These are phyloP conservation scores for Biscutella laevigata DNA, from an alignment of 441 rosid species.

Conservation along the genomic window DNA sequence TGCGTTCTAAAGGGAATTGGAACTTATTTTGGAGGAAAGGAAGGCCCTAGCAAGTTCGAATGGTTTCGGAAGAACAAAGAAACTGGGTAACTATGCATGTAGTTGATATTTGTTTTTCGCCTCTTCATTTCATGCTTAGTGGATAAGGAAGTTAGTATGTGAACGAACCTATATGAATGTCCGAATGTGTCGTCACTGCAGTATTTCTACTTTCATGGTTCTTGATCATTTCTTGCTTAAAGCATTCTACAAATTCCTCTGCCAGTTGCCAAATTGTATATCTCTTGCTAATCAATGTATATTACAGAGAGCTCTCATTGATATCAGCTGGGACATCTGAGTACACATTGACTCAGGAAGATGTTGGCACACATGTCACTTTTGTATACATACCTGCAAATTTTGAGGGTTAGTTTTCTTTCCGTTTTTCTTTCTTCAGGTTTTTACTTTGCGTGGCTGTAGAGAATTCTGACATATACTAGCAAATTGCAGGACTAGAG, in stretches of 20 bases:
- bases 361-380: constrained; percentile 68
- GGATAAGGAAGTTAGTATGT: background rate
- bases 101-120: background rate
- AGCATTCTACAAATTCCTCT: background rate
- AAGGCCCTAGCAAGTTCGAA: constrained; percentile 96
- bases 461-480: constrained; percentile 8
- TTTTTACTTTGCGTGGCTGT: constrained; percentile 5
- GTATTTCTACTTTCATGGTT: constrained; percentile 1
- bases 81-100: constrained; percentile 43
- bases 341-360: constrained; percentile 77
- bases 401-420: constrained; percentile 67
- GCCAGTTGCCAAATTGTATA: background rate
- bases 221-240: constrained; percentile 1
- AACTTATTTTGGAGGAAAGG: constrained; percentile 94
- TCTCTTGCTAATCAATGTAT: constrained; percentile 17
- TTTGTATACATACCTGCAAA: constrained; percentile 87
- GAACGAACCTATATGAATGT: constrained; percentile 1
- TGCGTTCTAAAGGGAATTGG: constrained; percentile 70
- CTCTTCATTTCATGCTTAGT: background rate
- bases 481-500: constrained; percentile 71
- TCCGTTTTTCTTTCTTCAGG: background rate
- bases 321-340: constrained; percentile 78
- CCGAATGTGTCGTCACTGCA: background rate
- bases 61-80: constrained; percentile 79
- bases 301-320: constrained; percentile 51